phyloP scores from a whole-genome alignment of 176 grass and related monocot genomes.

The Thinopyrum elongatum region DNA sequence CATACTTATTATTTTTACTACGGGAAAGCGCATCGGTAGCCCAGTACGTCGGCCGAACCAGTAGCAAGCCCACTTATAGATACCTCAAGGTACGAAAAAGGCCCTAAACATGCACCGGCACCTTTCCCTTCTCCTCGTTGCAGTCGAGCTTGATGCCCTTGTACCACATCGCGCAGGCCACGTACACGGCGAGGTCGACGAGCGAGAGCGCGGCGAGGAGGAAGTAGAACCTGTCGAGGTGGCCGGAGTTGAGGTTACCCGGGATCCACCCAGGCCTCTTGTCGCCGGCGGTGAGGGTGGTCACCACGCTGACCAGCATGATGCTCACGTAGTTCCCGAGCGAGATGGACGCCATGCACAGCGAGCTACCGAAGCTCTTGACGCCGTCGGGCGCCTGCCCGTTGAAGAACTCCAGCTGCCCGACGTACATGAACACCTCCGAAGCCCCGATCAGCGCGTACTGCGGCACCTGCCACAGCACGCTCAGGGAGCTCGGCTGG shows the following conservation, averaged over 20 bases:
- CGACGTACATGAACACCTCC: constrained; percentile 94
- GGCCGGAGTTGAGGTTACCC: constrained; percentile 68
- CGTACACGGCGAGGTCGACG: constrained; percentile 54
- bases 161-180: constrained; percentile 72
- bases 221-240: constrained; percentile 90
- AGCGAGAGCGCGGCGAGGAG: constrained; percentile 65
- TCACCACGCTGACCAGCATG: constrained; percentile 62
- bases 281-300: constrained; percentile 44
- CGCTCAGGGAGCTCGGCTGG: constrained; percentile 55
- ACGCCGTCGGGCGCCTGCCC: constrained; percentile 78
- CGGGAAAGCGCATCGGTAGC: not conserved
- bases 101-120: constrained; percentile 28
- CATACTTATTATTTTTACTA: constrained; percentile 12
- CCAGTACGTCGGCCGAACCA: not conserved
- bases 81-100: not conserved
- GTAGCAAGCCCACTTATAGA: not conserved
- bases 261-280: constrained; percentile 70
- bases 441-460: constrained; percentile 75
- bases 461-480: constrained; percentile 84
- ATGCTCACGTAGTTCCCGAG: constrained; percentile 92
- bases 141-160: constrained; percentile 60
- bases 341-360: constrained; percentile 94
- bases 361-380: constrained; percentile 86
- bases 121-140: constrained; percentile 13
- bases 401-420: constrained; percentile 87